Evolutionary conservation across 2,329 filamentous ascomycete genomes (phyloP).

Genomic region (Colletotrichum eleusines): DNA sequence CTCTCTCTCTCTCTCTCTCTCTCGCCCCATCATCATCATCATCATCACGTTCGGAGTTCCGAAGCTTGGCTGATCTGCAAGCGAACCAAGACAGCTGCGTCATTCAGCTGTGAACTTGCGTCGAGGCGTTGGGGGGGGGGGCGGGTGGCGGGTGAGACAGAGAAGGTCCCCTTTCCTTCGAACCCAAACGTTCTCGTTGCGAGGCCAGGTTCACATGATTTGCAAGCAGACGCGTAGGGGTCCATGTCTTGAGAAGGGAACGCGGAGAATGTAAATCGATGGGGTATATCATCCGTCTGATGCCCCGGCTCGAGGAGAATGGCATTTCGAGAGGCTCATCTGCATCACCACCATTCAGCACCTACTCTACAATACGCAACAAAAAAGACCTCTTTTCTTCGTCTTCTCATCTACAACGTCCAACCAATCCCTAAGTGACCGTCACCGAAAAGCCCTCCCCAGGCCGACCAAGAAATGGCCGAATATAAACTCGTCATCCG

Average conservation of each 20-base stretch:
- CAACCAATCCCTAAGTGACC: not conserved
- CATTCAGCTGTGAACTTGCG: not conserved
- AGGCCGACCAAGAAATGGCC: not conserved
- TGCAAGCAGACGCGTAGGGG: too few species aligned
- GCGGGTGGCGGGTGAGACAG: not conserved
- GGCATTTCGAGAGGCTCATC: accelerated
- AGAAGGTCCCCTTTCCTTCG: not conserved
- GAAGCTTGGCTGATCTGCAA: constrained; percentile 7
- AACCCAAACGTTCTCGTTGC: not conserved
- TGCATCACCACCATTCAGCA: too few species aligned
- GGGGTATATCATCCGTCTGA: not conserved
- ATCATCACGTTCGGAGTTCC: constrained; percentile 7
- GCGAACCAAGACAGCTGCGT: constrained; percentile 14
- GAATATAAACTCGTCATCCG: constrained; percentile 16
- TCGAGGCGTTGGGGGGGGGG: too few species aligned
- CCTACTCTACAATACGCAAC: not conserved
- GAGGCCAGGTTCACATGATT: not conserved
- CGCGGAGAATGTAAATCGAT: not conserved
- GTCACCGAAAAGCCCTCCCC: not conserved
- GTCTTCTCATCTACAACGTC: not conserved
- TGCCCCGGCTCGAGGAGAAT: too few species aligned
- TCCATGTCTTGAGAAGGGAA: too few species aligned
- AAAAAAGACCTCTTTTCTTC: too few species aligned
- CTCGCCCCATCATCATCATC: not conserved
- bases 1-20: not conserved